Percentiles rank a stretch among this genome's conserved stretches.
phyloP scores from a whole-genome alignment of 202 grass and related monocot genomes.

The Schoenoplectus tabernaemontani region DNA sequence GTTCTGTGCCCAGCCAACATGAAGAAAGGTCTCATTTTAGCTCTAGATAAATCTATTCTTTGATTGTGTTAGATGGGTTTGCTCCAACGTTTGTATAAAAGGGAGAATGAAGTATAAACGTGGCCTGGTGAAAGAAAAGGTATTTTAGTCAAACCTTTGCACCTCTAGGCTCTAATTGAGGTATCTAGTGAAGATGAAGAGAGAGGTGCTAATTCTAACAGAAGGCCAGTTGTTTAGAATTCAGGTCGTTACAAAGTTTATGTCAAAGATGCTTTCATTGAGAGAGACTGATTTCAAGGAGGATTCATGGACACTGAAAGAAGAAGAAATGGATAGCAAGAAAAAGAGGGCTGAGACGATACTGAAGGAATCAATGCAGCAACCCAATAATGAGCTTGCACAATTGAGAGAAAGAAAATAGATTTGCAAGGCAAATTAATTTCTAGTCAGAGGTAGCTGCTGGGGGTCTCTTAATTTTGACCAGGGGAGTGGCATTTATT shows the following conservation, averaged over 20 bases:
- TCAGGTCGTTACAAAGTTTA: constrained; percentile 36
- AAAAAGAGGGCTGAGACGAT: constrained; percentile 68
- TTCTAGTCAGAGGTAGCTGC: neutral
- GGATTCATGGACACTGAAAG: constrained; percentile 49
- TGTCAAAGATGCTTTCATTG: constrained; percentile 18
- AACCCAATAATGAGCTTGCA: neutral
- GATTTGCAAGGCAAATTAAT: neutral
- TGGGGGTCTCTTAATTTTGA: neutral
- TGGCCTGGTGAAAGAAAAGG: constrained; percentile 34
- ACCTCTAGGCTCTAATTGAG: constrained; percentile 48
- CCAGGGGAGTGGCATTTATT: neutral
- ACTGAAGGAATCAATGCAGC: constrained; percentile 69
- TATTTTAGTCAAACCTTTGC: constrained; percentile 62
- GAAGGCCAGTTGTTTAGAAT: constrained; percentile 48
- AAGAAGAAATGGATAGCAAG: constrained; percentile 63
- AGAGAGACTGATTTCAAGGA: constrained; percentile 34
- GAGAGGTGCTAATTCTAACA: constrained; percentile 42
- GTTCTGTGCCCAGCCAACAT: constrained; percentile 41
- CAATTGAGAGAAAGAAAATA: neutral
- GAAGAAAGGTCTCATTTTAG: constrained; percentile 62
- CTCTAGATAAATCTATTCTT: constrained; percentile 50
- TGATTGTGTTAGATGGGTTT: constrained; percentile 37
- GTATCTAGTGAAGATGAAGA: constrained; percentile 33
- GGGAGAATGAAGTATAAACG: constrained; percentile 43
- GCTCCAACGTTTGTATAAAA: constrained; percentile 14